Evolutionary conservation across 768 basidiomycete genomes (phyloP).

Genomic region (Agrocybe praecox): DNA sequence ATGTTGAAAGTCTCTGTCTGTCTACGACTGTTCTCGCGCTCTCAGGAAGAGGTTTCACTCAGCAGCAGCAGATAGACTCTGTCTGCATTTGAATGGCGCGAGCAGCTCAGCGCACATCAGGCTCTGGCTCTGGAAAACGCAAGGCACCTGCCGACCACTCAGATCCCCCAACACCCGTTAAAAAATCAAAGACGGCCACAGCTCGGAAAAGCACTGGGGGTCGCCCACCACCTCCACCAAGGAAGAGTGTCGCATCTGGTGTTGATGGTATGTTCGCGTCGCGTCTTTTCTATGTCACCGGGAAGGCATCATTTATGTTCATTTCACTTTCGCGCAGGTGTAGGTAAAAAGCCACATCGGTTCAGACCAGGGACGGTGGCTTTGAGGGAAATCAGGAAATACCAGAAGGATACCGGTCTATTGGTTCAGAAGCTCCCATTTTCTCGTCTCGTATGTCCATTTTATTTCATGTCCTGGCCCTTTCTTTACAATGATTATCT

Average conservation of each 20-base stretch:
- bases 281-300: not conserved
- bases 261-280: conserved; percentile 2
- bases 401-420: conserved; percentile 92
- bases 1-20: conserved; percentile 21
- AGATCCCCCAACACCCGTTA: conserved; percentile 51
- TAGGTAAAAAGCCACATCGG: conserved; percentile 53
- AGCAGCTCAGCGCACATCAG: conserved; percentile 58
- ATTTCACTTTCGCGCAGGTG: conserved; percentile 24
- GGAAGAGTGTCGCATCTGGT: conserved; percentile 1
- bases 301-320: not conserved
- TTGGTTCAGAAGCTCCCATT: conserved; percentile 89
- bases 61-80: not conserved
- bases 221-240: conserved; percentile 45
- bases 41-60: not conserved
- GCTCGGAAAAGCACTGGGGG: conserved; percentile 89
- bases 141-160: conserved; percentile 44
- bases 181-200: conserved; percentile 56
- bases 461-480: not conserved
- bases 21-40: not conserved
- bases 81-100: conserved; percentile 56
- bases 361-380: conserved; percentile 91
- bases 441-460: conserved; percentile 76
- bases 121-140: conserved; percentile 46
- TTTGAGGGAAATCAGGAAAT: conserved; percentile 89
- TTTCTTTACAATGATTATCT: not conserved